Base-by-base conservation (phyloP, 2,329 filamentous ascomycete species). In the Paraconiothyrium sp. region DNA sequence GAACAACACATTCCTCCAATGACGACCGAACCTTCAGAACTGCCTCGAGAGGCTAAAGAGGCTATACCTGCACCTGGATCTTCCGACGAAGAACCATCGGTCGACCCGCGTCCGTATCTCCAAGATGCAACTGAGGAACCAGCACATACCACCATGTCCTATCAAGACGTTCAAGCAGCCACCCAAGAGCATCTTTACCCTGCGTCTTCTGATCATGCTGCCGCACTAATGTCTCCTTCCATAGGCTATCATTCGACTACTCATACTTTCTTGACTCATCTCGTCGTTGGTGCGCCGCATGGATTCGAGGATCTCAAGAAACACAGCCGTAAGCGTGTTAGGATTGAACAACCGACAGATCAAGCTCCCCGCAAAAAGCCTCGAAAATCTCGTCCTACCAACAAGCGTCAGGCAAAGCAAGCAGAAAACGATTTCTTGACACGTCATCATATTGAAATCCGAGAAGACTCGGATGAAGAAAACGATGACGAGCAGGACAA, bases 191-290 rank as follows among this genome's bases (percentile, higher is more conserved):
- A 11, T 41, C 10, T 35, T 37, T 14, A 16, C 6, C 5, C 35
- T 5, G 30, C 22, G 16, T 34, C 41, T 39, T 46, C 41, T 16
- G 20, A 13, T 14, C 44, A 30, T 41, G 16, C 3, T 47, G 54
- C 9, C 22, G 54, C 66, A 4, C 55, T 76, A n/a, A 65, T 66
- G 1, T 46, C 67, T 47, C 74, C 74, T 1, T 55, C 59, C 24
- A 56, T 71, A 44, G 62, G 58, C 1, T 84, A 82, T 65, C 73
- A 83, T 60, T 34, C 67, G 9, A 60, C 64, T 3, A 81, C 70
- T 35, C 82, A 83, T 4, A 84, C 83, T 0, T 84, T 84, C 66
- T 80, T 78, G 2, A 84, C 82, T 0, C 72, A 79, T n/a, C 76
- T 76, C 43, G 22, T 5, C 30, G 41, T 35, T 22, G 20, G 22